Evolutionary conservation across 2,329 filamentous ascomycete species (phyloP), one percentile per base, ranked within the genome.

Genomic region (Clathrospora elynae): DNA sequence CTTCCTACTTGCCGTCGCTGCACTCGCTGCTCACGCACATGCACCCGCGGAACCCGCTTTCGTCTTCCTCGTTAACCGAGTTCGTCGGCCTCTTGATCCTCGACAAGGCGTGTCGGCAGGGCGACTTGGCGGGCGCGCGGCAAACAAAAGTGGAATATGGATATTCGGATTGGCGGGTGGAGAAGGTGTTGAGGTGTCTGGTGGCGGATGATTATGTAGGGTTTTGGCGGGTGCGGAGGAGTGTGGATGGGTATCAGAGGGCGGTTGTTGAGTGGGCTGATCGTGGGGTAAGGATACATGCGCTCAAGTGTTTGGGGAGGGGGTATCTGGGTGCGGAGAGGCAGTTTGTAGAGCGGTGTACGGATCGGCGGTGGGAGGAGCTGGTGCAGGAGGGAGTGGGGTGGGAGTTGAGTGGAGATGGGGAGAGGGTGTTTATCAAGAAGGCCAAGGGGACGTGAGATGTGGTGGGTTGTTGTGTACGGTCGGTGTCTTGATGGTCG

Each of bases 1-100:
- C 95, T 57, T 90, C 90, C 1, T 99, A 97, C 68, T 86, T 92
- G 52, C 90, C 92, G 0, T 90, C 92, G 1, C 81, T 97, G 14
- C 79, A 87, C 25, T 84, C 95, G 59, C 79, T 96, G 2, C 76
- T 99, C 9, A 79, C 84, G 30, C 73, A 74, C 6, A 84, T 97
- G 49, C 87, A 95, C 58, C 75, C 79, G 0, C 69, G 76, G 2
- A 81, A 84, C 35, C 84, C 85, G 3, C 80, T 97, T 13, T 83
- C 86, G 0, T 74, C 77, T 2, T 76, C 86, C 5, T 90, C 96
- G 63, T 72, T 90, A 3, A 81, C 85, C 34, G 93, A 97, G 60
- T 86, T 95, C 36, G 82, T 84, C 2, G 81, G 83, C 20, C 95
- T 96, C 61, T 78, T 90, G 17, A 83, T 96, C 34, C 80, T 99